These are phyloP conservation scores for Talaromyces islandicus DNA, from an alignment of 2,329 filamentous ascomycete genomes.

Conservation along the genomic window DNA sequence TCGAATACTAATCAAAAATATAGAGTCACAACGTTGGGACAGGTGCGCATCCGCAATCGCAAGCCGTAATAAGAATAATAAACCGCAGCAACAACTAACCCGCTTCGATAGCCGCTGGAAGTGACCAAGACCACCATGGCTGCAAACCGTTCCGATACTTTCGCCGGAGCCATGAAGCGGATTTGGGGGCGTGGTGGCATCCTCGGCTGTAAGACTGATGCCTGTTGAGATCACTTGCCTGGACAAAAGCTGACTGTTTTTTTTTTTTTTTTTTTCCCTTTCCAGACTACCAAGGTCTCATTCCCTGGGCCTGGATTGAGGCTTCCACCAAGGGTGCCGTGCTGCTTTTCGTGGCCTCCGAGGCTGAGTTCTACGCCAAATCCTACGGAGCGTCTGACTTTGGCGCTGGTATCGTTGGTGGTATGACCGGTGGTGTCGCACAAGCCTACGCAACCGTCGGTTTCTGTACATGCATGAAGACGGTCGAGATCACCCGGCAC, in stretches of 20 bases:
- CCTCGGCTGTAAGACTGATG: conserved; percentile 72
- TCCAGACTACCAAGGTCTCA: conserved; percentile 96
- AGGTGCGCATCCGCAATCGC: conserved; percentile 38
- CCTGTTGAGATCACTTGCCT: conserved; percentile 4
- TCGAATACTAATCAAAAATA: conserved; percentile 5
- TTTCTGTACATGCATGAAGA: conserved; percentile 99
- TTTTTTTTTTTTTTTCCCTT: conserved; percentile 10
- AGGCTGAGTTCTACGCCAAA: conserved; percentile 93
- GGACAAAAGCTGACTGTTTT: conserved; percentile 2
- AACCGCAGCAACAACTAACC: conserved; percentile 20
- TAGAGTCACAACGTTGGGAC: conserved; percentile 62
- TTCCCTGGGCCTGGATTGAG: conserved; percentile 99
- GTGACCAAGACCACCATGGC: conserved; percentile 99
- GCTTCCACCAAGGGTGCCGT: conserved; percentile 99
- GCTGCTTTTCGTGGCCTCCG: conserved; percentile 96
- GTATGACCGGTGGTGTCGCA: conserved; percentile 88
- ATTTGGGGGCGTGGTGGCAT: conserved; percentile 93
- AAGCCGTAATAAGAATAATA: background rate
- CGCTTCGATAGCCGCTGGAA: conserved; percentile 72
- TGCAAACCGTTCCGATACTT: conserved; percentile 85
- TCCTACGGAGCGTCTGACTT: conserved; percentile 79
- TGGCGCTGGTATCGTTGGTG: conserved; percentile 78
- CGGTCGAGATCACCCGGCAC: conserved; percentile 98
- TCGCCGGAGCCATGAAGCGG: conserved; percentile 71
- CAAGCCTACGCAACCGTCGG: conserved; percentile 99